Conservation (phyloP, 2,329 filamentous ascomycete genomes). For the Cercospora zeina region DNA sequence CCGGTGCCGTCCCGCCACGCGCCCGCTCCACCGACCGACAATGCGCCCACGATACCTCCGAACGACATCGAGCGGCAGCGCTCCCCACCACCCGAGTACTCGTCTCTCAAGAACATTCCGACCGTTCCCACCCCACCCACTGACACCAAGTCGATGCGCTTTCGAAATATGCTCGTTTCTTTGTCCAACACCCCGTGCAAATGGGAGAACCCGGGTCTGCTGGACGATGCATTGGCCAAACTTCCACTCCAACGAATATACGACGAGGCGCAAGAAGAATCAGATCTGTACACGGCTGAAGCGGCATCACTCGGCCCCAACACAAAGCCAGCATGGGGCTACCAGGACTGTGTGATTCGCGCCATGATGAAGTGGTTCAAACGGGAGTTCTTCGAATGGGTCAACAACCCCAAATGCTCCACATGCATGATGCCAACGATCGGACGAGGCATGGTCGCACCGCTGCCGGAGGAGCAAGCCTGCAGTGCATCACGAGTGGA, state of each 20-base stretch:
- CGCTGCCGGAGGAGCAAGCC: constrained; percentile 83
- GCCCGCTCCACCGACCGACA: constrained; percentile 30
- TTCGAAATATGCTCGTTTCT: constrained; percentile 73
- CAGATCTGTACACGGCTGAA: constrained; percentile 80
- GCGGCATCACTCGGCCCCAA: constrained; percentile 80
- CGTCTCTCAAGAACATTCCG: constrained; percentile 64
- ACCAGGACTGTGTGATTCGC: constrained; percentile 93
- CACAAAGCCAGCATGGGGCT: constrained; percentile 83
- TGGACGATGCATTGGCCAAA: constrained; percentile 82
- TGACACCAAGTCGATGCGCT: constrained; percentile 50
- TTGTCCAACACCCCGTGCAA: constrained; percentile 87
- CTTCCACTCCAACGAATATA: constrained; percentile 90
- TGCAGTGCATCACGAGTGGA: constrained; percentile 88
- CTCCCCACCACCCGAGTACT: constrained; percentile 59
- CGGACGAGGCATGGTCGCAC: constrained; percentile 76
- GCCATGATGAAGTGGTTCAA: constrained; percentile 95
- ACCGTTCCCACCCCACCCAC: constrained; percentile 71
- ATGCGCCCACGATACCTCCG: constrained; percentile 36
- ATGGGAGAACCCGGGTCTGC: constrained; percentile 91
- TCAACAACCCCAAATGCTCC: constrained; percentile 88
- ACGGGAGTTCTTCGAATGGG: constrained; percentile 89
- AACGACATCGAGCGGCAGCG: constrained; percentile 26
- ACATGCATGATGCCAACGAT: constrained; percentile 80
- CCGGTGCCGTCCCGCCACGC: constrained; percentile 24
- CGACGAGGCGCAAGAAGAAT: constrained; percentile 89